Evolutionary conservation across 495 filamentous ascomycete genomes (phyloP).

Genomic region (Neurospora intermedia): DNA sequence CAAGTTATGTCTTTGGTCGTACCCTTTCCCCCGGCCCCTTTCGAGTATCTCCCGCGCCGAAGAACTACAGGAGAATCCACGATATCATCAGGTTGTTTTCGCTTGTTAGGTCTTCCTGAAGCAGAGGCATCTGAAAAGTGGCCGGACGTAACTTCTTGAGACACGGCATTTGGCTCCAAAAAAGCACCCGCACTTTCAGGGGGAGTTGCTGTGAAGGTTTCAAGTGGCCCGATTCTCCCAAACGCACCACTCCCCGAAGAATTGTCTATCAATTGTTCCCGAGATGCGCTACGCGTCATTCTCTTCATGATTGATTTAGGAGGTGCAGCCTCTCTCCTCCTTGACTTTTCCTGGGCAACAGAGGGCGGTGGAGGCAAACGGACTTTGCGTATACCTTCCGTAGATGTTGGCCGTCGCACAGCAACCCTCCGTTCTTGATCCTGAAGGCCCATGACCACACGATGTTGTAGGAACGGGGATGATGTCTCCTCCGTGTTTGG

Average conservation of each 20-base stretch:
- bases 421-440: constrained; percentile 22
- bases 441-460: not conserved
- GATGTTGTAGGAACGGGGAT: not conserved
- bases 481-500: not conserved
- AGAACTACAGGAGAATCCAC: not conserved
- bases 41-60: not conserved
- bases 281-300: constrained; percentile 5
- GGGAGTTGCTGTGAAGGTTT: not conserved
- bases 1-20: not conserved
- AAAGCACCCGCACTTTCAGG: not conserved
- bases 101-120: not conserved
- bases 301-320: constrained; percentile 33
- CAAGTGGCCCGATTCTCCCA: not conserved
- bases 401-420: constrained; percentile 26
- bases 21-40: not conserved
- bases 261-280: not conserved
- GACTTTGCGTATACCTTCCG: constrained; percentile 5
- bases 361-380: constrained; percentile 14
- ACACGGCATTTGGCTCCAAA: not conserved
- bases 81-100: constrained; percentile 4
- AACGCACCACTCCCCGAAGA: constrained; percentile 1
- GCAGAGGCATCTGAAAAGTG: not conserved
- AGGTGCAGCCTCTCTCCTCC: constrained; percentile 19
- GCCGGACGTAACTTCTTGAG: not conserved
- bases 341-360: constrained; percentile 27